Base-by-base conservation (phyloP, 768 basidiomycete species). In the Amanita muscaria region DNA sequence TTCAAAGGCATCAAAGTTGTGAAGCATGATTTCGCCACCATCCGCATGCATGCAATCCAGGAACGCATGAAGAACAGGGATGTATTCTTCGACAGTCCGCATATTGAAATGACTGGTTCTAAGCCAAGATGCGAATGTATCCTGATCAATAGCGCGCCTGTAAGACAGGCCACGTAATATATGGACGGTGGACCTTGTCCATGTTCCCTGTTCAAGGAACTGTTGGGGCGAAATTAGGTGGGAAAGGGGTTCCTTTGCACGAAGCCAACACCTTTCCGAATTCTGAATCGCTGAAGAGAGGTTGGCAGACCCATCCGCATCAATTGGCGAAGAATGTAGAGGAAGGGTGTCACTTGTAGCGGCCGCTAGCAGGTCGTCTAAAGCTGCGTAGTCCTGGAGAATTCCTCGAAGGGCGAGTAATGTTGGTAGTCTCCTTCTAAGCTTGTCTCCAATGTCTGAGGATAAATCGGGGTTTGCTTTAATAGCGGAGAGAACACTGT, bases 281-380 rank as follows among this genome's bases (percentile, higher is more conserved):
- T 49, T 52, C 18, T 45, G 45, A 11, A 63, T 46, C 14, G 65
- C 35, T 18, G 49, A 41, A 11, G 35, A 41, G 24, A 47, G 45
- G 9, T 42, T 42, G 2, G 18, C 24, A 12, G 53, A 44, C 18
- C 63, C 59, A 38, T 12, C 24, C 15, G 18, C 25, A 31, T 12
- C 11, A 12, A 19, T 10, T n/a, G 24, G 25, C 11, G 7, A 14
- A 31, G 36, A 38, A 19, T 36, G 39, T 8, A 66, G 49, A 0
- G 72, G 72, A 15, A 74, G 40, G 7, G 63, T 64, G 1, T 67
- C 64, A 12, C 64, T 58, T 3, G 77, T 48, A 0, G 66, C 60
- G 3, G 53, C 51, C 2, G 74, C 69, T 16, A 81, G 64, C 48
- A 81, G 57, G 7, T 68, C 62, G 32, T 81, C 75, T 0, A 80